Evolutionary conservation across 257 asterid species (phyloP), one percentile per base, ranked within the genome.

Genomic region (Nicotiana tomentosiformis): DNA sequence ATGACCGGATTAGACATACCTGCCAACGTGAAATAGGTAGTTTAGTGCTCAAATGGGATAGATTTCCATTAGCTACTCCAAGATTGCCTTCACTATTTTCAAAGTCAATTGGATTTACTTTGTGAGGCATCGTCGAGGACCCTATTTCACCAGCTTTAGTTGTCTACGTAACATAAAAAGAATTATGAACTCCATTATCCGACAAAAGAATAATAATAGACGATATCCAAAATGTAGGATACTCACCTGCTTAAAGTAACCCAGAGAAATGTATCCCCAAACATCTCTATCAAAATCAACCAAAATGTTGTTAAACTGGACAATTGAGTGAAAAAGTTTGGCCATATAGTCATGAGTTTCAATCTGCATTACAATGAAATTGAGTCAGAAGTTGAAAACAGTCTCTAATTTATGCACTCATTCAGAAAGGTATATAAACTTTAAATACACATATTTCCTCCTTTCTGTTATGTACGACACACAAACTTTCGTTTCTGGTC

Each of bases 261-360:
- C 96, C 85, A 91, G 84, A 14, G 98, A 95, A 78, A 95, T 91
- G 86, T 92, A 93, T 67, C 97, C 98, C 98, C 98, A 95, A 12
- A 93, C 46, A 70, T 93, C 98, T 86, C 93, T 85, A 86, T 93
- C 88, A 81, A 91, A 93, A 88, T 92, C 98, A 78, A 90, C 85
- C 83, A 93, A 85, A 84, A 95, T 91, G 90, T 90, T 91, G 92
- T 95, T 95, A 91, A 95, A 93, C 86, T 82, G 93, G 86, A 85
- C 76, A 56, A 93, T 78, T 5, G 95, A 93, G 82, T 91, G 86
- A 86, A 92, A 95, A 84, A 93, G 91, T 17, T 92, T 87, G 77
- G 94, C 94, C 97, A 95, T 95, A 77, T 93, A 93, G 86, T 95
- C 98, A 87, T 93, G 98, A 66, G 98, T 89, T 84, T 95, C 98